Percentiles rank a stretch among this genome's conserved stretches.
These are phyloP conservation scores for Leccinellum rugosiceps DNA, from an alignment of 768 basidiomycete genomes.

Conservation along the genomic window DNA sequence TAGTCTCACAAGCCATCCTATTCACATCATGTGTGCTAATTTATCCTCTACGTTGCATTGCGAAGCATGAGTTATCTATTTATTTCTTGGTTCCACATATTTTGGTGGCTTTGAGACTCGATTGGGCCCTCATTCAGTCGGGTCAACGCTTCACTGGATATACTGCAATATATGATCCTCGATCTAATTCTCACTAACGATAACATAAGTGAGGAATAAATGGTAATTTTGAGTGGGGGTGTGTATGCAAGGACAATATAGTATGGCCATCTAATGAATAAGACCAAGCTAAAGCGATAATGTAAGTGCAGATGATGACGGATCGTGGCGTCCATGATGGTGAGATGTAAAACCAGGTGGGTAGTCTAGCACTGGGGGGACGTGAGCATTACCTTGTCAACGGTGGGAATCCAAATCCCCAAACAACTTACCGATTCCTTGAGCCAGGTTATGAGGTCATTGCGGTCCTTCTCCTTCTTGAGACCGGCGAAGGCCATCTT, in stretches of 20 bases:
- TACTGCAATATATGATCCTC: neutral
- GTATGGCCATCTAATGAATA: slow-evolving; percentile 37
- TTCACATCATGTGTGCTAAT: neutral
- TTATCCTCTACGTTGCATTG: neutral
- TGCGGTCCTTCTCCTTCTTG: slow-evolving; percentile 98
- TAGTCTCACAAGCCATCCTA: neutral
- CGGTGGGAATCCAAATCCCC: neutral
- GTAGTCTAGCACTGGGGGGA: slow-evolving; percentile 18
- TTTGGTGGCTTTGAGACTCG: neutral
- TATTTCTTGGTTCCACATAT: neutral
- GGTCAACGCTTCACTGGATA: neutral
- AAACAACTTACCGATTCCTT: slow-evolving; percentile 61
- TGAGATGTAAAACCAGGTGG: slow-evolving; percentile 9
- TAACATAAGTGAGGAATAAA: neutral
- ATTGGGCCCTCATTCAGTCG: neutral
- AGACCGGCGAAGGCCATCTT: slow-evolving; percentile 99
- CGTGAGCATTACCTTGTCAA: neutral
- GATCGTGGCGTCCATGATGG: slow-evolving; percentile 9
- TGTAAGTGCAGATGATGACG: slow-evolving; percentile 21
- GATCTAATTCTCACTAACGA: neutral
- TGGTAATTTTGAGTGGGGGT: slow-evolving; percentile 30
- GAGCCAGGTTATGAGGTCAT: slow-evolving; percentile 85
- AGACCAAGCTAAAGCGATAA: slow-evolving; percentile 24
- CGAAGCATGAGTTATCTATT: slow-evolving; percentile 5
- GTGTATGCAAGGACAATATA: slow-evolving; percentile 22